These are phyloP conservation scores for Parastagonospora nodorum DNA, from an alignment of 2,329 filamentous ascomycete genomes.

Conservation along the genomic window DNA sequence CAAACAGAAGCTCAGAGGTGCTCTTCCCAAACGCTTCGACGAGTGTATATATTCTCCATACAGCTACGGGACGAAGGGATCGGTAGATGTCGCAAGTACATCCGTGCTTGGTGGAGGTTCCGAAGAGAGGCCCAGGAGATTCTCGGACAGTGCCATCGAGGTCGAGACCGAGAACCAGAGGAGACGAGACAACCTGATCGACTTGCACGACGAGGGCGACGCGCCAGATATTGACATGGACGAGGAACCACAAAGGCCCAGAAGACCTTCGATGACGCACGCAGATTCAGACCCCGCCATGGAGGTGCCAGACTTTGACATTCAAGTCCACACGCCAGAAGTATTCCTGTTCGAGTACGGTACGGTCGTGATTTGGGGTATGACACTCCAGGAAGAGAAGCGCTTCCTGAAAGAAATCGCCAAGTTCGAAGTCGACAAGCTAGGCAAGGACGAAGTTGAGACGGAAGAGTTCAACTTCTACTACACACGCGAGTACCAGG, in stretches of 20 bases:
- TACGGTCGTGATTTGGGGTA: constrained; percentile 97
- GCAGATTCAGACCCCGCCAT: constrained; percentile 40
- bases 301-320: constrained; percentile 76
- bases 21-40: constrained; percentile 90
- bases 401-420: constrained; percentile 91
- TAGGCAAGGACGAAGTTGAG: constrained; percentile 86
- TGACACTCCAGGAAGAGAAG: constrained; percentile 87
- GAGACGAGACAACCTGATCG: constrained; percentile 66
- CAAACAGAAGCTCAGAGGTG: constrained; percentile 73
- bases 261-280: constrained; percentile 33
- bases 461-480: constrained; percentile 99
- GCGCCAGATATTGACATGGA: constrained; percentile 31
- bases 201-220: constrained; percentile 57
- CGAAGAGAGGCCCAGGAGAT: constrained; percentile 63
- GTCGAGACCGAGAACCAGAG: constrained; percentile 64
- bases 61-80: constrained; percentile 66
- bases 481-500: constrained; percentile 96
- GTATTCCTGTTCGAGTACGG: constrained; percentile 97
- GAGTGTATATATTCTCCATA: constrained; percentile 98
- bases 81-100: constrained; percentile 42
- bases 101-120: constrained; percentile 34
- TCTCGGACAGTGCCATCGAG: constrained; percentile 74
- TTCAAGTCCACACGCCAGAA: constrained; percentile 86
- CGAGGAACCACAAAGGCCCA: constrained; percentile 27
- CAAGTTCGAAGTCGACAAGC: constrained; percentile 91